A percentile compares a stretch with the other conserved stretches of the same genome.
Evolutionary conservation across 768 basidiomycete genomes (phyloP).

Genomic region (Rhodocollybia butyracea): DNA sequence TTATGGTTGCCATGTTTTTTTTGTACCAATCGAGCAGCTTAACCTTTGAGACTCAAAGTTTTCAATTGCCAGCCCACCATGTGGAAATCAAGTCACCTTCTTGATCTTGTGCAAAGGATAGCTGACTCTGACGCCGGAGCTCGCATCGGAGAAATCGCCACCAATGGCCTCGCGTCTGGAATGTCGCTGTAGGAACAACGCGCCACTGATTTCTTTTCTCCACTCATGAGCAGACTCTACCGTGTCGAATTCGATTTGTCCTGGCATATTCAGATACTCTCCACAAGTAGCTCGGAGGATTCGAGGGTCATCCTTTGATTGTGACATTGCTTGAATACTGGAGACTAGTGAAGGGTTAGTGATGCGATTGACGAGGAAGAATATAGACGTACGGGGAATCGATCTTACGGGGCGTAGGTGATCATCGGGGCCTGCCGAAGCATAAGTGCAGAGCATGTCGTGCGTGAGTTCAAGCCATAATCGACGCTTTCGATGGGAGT

Average conservation of each 20-base stretch:
- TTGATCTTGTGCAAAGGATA: slow-evolving; percentile 40
- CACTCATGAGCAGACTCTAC: slow-evolving; percentile 50
- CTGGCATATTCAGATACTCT: slow-evolving; percentile 18
- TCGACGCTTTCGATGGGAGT: slow-evolving; percentile 40
- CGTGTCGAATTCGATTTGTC: slow-evolving; percentile 52
- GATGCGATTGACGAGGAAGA: not conserved
- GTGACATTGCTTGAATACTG: slow-evolving; percentile 37
- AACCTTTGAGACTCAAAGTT: no score
- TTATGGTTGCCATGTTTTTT: slow-evolving; percentile 24
- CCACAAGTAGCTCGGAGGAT: slow-evolving; percentile 36
- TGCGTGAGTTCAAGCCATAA: slow-evolving; percentile 62
- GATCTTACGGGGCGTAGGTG: slow-evolving; percentile 51
- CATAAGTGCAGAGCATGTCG: slow-evolving; percentile 58
- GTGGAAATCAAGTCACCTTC: no score
- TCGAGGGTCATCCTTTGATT: slow-evolving; percentile 45
- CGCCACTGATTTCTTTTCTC: slow-evolving; percentile 46
- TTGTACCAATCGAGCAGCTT: slow-evolving; percentile 19
- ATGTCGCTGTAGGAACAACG: slow-evolving; percentile 43
- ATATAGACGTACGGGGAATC: slow-evolving; percentile 41
- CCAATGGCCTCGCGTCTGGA: slow-evolving; percentile 32
- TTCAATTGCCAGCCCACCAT: no score
- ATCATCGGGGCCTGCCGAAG: slow-evolving; percentile 52
- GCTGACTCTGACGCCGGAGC: slow-evolving; percentile 40
- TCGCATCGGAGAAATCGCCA: slow-evolving; percentile 24
- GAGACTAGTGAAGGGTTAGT: slow-evolving; percentile 36